These are phyloP conservation scores for Gaultheria prostrata DNA, from an alignment of 148 eudicot species.

Conservation along the genomic window DNA sequence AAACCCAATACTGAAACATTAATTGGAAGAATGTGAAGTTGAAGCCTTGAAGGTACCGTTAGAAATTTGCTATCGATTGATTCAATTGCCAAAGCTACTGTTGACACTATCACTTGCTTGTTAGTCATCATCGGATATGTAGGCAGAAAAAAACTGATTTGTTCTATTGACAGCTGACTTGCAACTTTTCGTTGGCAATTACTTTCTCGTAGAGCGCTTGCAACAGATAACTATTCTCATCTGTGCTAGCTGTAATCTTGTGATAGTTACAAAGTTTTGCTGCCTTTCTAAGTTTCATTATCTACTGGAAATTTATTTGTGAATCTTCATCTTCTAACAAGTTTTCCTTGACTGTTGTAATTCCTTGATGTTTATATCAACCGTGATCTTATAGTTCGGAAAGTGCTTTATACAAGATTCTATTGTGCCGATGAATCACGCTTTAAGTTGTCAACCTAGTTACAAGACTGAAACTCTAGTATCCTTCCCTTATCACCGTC, in stretches of 20 bases:
- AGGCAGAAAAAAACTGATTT: neutral
- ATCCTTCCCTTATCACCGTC: neutral
- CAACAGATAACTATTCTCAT: neutral
- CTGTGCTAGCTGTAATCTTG: neutral
- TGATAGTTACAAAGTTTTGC: neutral
- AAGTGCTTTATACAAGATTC: neutral
- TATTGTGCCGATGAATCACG: neutral
- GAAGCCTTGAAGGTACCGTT: too few relatives aligned
- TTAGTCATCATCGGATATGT: neutral
- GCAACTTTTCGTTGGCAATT: neutral
- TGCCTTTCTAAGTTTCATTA: neutral
- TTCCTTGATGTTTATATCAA: neutral
- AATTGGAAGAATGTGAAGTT: too few relatives aligned
- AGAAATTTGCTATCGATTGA: too few relatives aligned
- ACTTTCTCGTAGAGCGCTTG: neutral
- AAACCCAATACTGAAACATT: too few relatives aligned
- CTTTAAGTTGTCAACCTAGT: neutral
- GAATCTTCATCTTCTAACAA: neutral
- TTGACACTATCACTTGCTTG: neutral
- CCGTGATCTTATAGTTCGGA: neutral
- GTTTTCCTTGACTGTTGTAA: neutral
- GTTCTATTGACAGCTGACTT: neutral
- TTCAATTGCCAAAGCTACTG: neutral
- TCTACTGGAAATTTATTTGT: neutral
- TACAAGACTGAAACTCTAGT: neutral